Percentiles rank a stretch among this genome's conserved stretches.
Evolutionary conservation across 495 filamentous ascomycete genomes (phyloP).

Genomic region (Glarea lozoyensis): DNA sequence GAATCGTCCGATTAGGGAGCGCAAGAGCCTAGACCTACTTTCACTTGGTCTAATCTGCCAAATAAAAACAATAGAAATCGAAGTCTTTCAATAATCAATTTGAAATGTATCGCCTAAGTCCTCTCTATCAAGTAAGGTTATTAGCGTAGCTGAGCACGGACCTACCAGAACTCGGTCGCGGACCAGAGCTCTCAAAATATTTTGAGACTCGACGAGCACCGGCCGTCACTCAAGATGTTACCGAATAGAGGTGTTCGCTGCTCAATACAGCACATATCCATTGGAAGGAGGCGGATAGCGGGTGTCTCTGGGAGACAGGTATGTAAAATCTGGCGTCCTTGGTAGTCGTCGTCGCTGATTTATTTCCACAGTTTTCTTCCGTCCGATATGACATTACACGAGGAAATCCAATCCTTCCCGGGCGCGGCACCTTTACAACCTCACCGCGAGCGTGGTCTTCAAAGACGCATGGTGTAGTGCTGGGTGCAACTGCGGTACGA

Average conservation of each 20-base stretch:
- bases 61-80: too few relatives aligned
- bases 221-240: slow-evolving; percentile 32
- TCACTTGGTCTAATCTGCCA: too few relatives aligned
- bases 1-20: too few relatives aligned
- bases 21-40: too few relatives aligned
- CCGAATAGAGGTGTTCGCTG: slow-evolving; percentile 42
- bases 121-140: too few relatives aligned
- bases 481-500: slow-evolving; percentile 15
- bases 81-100: too few relatives aligned
- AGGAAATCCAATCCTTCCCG: slow-evolving; percentile 19
- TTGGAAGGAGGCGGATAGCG: slow-evolving; percentile 27
- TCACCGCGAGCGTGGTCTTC: slow-evolving; percentile 6
- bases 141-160: too few relatives aligned
- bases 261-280: slow-evolving; percentile 29
- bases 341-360: slow-evolving; percentile 12
- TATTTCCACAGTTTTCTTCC: slow-evolving; percentile 13
- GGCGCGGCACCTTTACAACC: slow-evolving; percentile 1
- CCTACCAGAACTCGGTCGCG: too few relatives aligned
- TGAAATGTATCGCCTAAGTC: too few relatives aligned
- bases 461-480: slow-evolving; percentile 12
- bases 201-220: slow-evolving; percentile 7
- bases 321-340: slow-evolving; percentile 9
- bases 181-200: slow-evolving; percentile 22
- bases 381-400: slow-evolving; percentile 15
- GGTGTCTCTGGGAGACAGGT: slow-evolving; percentile 23